Percentiles rank a stretch among this genome's conserved stretches.
Evolutionary conservation across 345 rosid genomes (phyloP).

Genomic region (Brassica napus): Da-Ae NC_063435.1:804501-805000

Average conservation of each 20-base stretch:
- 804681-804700: background rate
- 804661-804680: constrained; percentile 36
- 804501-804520: constrained; percentile 28
- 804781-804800: constrained; percentile 72
- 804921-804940: constrained; percentile 57
- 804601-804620: constrained; percentile 70
- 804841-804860: constrained; percentile 51
- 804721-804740: background rate
- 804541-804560: constrained; percentile 74
- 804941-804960: constrained; percentile 59
- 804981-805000: constrained; percentile 67
- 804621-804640: constrained; percentile 53
- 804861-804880: constrained; percentile 59
- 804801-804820: constrained; percentile 76
- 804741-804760: background rate
- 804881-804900: constrained; percentile 68
- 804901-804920: constrained; percentile 55
- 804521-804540: constrained; percentile 47
- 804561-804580: constrained; percentile 56
- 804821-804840: constrained; percentile 76
- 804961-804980: constrained; percentile 79
- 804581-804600: constrained; percentile 55
- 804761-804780: constrained; percentile 46
- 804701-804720: background rate
- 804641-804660: constrained; percentile 54